phyloP scores from a whole-genome alignment of 805 yeast genomes.

The Sungouiella thailandica region DNA sequence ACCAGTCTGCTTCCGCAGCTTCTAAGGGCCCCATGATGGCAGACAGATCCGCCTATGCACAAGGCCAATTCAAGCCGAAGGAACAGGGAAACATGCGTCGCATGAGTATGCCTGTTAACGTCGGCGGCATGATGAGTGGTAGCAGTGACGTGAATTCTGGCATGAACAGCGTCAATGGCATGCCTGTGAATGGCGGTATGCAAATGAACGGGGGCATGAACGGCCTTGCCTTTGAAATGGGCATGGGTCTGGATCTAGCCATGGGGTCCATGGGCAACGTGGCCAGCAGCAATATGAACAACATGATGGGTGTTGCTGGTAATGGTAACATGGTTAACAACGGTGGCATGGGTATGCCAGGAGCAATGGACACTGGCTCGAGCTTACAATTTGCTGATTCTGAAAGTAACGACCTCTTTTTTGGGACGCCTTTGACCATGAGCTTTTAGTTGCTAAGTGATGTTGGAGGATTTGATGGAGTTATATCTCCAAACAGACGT shows the following conservation, averaged over 20 bases:
- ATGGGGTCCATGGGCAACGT: not conserved
- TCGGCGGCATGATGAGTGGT: no score
- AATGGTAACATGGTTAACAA: not conserved
- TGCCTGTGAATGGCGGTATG: not conserved
- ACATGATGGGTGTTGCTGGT: not conserved
- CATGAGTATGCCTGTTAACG: no score
- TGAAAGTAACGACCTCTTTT: conserved; percentile 3
- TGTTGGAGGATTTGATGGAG: no score
- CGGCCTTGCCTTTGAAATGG: not conserved
- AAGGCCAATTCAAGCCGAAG: no score
- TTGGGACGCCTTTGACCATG: conserved; percentile 2
- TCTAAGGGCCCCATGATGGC: no score
- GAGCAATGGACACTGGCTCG: not conserved
- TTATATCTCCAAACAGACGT: no score
- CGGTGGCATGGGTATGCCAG: not conserved
- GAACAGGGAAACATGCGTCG: no score
- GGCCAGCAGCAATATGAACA: not conserved
- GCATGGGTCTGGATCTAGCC: no score
- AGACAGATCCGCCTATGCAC: no score
- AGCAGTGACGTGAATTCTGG: no score
- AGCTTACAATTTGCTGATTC: not conserved
- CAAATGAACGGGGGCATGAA: not conserved
- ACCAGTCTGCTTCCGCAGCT: no score
- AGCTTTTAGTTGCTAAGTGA: conserved; percentile 1
- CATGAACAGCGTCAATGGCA: no score